These are phyloP conservation scores for Stemphylium lycopersici DNA, from an alignment of 2,329 filamentous ascomycete species.

Conservation along the genomic window DNA sequence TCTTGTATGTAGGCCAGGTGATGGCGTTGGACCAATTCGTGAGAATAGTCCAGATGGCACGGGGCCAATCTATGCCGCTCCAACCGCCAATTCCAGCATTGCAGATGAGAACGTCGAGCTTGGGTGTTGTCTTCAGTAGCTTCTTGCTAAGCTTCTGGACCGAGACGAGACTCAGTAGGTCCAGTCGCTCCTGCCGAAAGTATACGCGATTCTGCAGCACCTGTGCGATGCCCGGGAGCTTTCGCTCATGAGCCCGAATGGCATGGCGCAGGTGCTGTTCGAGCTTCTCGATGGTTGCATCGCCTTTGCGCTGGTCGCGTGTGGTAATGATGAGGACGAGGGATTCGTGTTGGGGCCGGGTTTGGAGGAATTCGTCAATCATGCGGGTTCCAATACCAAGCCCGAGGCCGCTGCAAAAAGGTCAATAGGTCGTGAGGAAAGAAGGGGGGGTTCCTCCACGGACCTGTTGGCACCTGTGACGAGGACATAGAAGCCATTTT, in stretches of 20 bases:
- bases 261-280: slow-evolving; percentile 65
- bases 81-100: slow-evolving; percentile 92
- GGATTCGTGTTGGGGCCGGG: slow-evolving; percentile 68
- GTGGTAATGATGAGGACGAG: slow-evolving; percentile 86
- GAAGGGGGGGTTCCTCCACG: accelerated
- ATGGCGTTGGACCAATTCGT: slow-evolving; percentile 70
- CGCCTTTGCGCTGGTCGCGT: slow-evolving; percentile 74
- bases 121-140: slow-evolving; percentile 64
- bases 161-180: slow-evolving; percentile 62
- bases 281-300: slow-evolving; percentile 71
- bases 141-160: slow-evolving; percentile 60
- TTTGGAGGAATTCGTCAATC: slow-evolving; percentile 85
- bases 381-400: slow-evolving; percentile 82
- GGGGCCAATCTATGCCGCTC: slow-evolving; percentile 74
- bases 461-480: slow-evolving; percentile 90
- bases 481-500: slow-evolving; percentile 62
- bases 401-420: slow-evolving; percentile 75
- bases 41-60: slow-evolving; percentile 62
- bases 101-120: slow-evolving; percentile 78
- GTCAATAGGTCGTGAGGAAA: slow-evolving; percentile 33
- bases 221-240: slow-evolving; percentile 48
- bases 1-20: slow-evolving; percentile 81
- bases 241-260: slow-evolving; percentile 44
- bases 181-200: slow-evolving; percentile 63
- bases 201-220: slow-evolving; percentile 54